These are phyloP conservation scores for Hibiscus mutabilis DNA, from an alignment of 345 rosid genomes.

Conservation along the genomic window DNA sequence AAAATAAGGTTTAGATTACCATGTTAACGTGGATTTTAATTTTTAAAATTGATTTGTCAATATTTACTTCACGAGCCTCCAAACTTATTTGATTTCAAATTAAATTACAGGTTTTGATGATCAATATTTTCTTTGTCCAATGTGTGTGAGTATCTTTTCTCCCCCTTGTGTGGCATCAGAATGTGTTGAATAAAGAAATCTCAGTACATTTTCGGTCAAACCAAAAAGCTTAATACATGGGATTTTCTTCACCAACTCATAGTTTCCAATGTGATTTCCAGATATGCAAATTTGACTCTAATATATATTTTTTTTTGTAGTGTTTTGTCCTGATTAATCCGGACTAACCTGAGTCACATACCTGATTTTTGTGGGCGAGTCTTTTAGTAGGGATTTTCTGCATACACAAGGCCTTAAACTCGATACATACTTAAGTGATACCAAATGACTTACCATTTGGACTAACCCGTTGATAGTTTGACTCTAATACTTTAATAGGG, in stretches of 20 bases:
- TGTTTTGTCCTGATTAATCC: too few species aligned
- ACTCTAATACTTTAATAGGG: background rate
- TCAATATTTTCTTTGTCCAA: background rate
- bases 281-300: background rate
- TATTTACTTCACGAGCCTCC: too few species aligned
- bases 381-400: too few species aligned
- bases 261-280: background rate
- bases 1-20: too few species aligned
- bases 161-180: background rate
- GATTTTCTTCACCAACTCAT: slow-evolving; percentile 3
- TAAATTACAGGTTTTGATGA: background rate
- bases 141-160: background rate
- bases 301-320: too few species aligned
- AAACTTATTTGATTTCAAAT: background rate
- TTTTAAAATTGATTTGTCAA: too few species aligned
- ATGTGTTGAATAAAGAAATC: background rate
- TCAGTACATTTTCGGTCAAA: background rate
- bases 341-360: too few species aligned
- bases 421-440: too few species aligned
- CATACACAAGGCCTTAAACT: too few species aligned
- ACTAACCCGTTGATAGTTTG: background rate
- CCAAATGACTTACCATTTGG: too few species aligned
- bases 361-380: too few species aligned
- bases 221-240: background rate
- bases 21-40: too few species aligned